Base-by-base conservation (phyloP, 768 basidiomycete genomes). In the Serendipita sp. region DNA sequence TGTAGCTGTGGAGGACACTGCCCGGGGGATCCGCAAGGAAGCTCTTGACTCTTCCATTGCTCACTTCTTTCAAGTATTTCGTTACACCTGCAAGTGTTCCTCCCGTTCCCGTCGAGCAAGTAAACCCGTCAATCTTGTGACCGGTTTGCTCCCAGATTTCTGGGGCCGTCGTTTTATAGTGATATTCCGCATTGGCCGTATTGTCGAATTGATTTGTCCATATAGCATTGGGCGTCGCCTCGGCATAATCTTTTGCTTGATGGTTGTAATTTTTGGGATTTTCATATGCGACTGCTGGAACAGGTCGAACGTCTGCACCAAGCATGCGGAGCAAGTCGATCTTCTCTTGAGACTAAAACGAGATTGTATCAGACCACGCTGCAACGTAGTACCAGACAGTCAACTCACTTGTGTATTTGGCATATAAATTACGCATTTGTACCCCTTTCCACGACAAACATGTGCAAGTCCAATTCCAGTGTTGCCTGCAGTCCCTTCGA, bases 141-240 rank as follows among this genome's bases (percentile, higher is more conserved):
- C 78, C 69, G 1, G 85, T 91, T 73, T 98, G 95, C 63, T 83
- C 82, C 91, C 91, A 96, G 63, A 99, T 94, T 75, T 99, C 96
- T 0, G 96, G 96, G 0, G 95, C 96, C 2, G 95, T 99, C 3
- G 91, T 83, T 44, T 78, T 72, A 73, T 94, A 96, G 73, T 99
- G 96, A 18, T 85, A 86, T 23, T 85, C 70, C 15, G 94, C 84
- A 72, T 99, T 99, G 18, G 95, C 91, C 30, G 79, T 84, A 75
- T 98, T 98, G 76, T 98, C 95, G 71, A 99, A 98, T 75, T 99
- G 96, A 77, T 99, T 82, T 5, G 91, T 97, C 95, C 96, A 98
- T 65, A 97, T 82, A 8, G 91, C 86, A 72, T 96, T 96, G 34
- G 75, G 74, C 1, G 79, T 76, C 15, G 77, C 75, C 45, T 81